These are phyloP conservation scores for Durotheca rogersii DNA, from an alignment of 495 filamentous ascomycete species.

Conservation along the genomic window DNA sequence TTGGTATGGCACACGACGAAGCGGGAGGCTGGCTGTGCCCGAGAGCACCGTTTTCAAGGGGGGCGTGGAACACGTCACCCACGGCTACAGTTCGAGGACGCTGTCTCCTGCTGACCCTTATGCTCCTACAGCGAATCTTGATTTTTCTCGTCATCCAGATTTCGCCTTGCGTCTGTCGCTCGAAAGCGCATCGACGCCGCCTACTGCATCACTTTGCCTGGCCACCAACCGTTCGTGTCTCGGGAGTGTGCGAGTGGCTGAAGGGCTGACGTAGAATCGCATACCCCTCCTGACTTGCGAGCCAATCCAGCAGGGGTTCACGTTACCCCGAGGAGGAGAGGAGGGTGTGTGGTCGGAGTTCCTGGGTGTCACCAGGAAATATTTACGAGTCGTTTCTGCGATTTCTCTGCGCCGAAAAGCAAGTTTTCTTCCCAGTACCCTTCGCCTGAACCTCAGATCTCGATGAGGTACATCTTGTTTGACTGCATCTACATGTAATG, in stretches of 20 bases:
- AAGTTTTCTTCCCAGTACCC: neutral
- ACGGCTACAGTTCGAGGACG: slow-evolving; percentile 12
- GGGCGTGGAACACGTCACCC: slow-evolving; percentile 25
- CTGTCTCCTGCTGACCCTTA: too few species aligned
- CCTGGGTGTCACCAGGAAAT: slow-evolving; percentile 13
- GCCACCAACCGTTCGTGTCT: slow-evolving; percentile 10
- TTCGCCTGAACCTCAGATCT: slow-evolving; percentile 9
- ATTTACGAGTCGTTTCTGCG: slow-evolving; percentile 10
- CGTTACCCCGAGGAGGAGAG: slow-evolving; percentile 6
- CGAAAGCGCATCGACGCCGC: neutral
- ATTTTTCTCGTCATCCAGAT: slow-evolving; percentile 14
- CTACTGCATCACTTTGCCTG: neutral
- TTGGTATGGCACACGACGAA: neutral
- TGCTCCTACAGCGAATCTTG: too few species aligned
- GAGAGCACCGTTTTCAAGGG: too few species aligned
- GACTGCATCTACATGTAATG: too few species aligned
- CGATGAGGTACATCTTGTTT: too few species aligned
- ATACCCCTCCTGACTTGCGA: slow-evolving; percentile 7
- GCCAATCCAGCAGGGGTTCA: slow-evolving; percentile 9
- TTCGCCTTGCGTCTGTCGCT: slow-evolving; percentile 3
- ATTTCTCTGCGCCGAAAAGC: too few species aligned
- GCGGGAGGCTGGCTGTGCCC: neutral
- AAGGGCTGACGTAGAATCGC: slow-evolving; percentile 26
- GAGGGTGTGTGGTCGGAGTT: slow-evolving; percentile 3
- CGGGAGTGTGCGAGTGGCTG: slow-evolving; percentile 15